A percentile compares a stretch with the other conserved stretches of the same genome.
Conservation (phyloP, 1,284 basidiomycete genomes). For the Marasmius oreades region DNA sequence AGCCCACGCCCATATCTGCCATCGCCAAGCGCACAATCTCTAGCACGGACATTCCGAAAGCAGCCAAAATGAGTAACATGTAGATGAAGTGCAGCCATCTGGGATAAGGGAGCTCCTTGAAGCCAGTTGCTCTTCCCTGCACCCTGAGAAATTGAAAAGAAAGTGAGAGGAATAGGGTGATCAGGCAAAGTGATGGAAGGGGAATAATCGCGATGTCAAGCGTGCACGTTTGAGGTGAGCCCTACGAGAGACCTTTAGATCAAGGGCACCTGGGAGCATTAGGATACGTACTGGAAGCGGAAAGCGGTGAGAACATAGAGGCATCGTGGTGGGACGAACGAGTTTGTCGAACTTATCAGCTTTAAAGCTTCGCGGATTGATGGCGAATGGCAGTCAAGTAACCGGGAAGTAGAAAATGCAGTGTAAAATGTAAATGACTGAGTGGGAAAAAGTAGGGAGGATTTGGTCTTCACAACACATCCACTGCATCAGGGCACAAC, state of each 20-base stretch:
- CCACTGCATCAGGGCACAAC: too few species aligned
- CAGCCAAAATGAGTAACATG: slow-evolving; percentile 19
- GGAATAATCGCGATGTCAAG: slow-evolving; percentile 25
- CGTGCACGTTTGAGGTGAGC: slow-evolving; percentile 25
- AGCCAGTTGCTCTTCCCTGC: background rate
- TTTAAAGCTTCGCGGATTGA: too few species aligned
- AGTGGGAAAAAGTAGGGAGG: too few species aligned
- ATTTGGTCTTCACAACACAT: too few species aligned
- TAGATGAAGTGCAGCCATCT: slow-evolving; percentile 23
- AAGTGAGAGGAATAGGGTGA: slow-evolving; percentile 10
- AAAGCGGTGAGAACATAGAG: slow-evolving; percentile 9
- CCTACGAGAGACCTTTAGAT: slow-evolving; percentile 20
- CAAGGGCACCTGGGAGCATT: background rate
- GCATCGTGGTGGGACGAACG: slow-evolving; percentile 8
- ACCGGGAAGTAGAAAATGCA: too few species aligned
- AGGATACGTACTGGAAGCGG: slow-evolving; percentile 3
- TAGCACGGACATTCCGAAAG: slow-evolving; percentile 23
- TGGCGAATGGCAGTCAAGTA: too few species aligned
- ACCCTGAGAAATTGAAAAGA: slow-evolving; percentile 4
- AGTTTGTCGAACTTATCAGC: too few species aligned
- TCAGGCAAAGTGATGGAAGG: slow-evolving; percentile 23
- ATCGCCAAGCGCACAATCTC: slow-evolving; percentile 23
- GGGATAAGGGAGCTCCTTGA: slow-evolving; percentile 4
- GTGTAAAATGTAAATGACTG: too few species aligned
- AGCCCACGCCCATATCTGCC: slow-evolving; percentile 22